phyloP scores from a whole-genome alignment of 1,284 basidiomycete species.

The Cystobasidium slooffiae region DNA sequence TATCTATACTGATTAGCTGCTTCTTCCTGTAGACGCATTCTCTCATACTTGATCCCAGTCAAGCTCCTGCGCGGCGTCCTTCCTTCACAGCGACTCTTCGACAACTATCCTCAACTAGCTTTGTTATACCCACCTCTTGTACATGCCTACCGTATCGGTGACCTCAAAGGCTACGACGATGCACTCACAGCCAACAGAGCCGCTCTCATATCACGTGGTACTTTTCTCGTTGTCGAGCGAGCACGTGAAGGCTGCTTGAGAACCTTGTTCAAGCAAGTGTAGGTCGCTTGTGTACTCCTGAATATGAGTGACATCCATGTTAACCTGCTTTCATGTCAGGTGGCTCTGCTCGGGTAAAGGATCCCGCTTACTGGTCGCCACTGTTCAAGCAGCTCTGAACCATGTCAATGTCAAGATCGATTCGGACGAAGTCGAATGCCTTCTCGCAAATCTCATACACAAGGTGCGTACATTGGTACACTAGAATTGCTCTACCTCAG shows the following conservation, averaged over 20 bases:
- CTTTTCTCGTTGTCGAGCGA: slow-evolving; percentile 83
- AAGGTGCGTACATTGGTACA: slow-evolving; percentile 64
- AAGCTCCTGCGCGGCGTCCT: slow-evolving; percentile 83
- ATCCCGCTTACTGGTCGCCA: slow-evolving; percentile 22
- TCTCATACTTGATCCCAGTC: slow-evolving; percentile 86
- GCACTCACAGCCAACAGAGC: slow-evolving; percentile 70
- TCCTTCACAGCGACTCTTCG: slow-evolving; percentile 70
- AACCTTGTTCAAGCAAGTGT: slow-evolving; percentile 84
- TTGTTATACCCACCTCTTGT: slow-evolving; percentile 81
- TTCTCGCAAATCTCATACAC: slow-evolving; percentile 91
- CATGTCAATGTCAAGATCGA: slow-evolving; percentile 55
- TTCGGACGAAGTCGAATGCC: slow-evolving; percentile 86
- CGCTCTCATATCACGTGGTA: slow-evolving; percentile 76
- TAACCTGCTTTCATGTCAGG: slow-evolving; percentile 1
- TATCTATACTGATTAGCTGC: background rate
- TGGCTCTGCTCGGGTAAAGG: slow-evolving; percentile 41
- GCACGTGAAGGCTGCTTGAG: slow-evolving; percentile 84
- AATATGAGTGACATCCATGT: background rate
- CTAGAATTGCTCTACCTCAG: background rate
- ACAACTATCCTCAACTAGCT: slow-evolving; percentile 71
- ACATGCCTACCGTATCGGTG: slow-evolving; percentile 72
- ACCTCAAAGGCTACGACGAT: slow-evolving; percentile 78
- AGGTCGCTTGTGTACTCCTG: slow-evolving; percentile 54
- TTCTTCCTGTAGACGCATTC: slow-evolving; percentile 68
- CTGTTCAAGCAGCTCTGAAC: slow-evolving; percentile 22